Evolutionary conservation across 73 alveolate genomes (phyloP), one percentile per base, ranked within the genome.

Genomic region (Paramecium biaurelia): DNA sequence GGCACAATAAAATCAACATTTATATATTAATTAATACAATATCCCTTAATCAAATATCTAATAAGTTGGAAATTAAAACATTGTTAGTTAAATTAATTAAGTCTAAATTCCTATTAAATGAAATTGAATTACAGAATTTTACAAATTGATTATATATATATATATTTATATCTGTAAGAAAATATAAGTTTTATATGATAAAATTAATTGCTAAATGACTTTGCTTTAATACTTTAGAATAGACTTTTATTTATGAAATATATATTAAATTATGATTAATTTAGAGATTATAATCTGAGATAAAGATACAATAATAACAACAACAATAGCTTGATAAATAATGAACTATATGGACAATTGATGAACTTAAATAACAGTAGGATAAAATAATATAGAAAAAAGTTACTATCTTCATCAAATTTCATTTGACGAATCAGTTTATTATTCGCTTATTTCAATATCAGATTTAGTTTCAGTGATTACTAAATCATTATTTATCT

Each of bases 391-490:
- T 18, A 15, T 53, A 53, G 23, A 53, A 53, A 18, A n/a, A 53
- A 18, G 26, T 53, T 53, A 18, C 21, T 63, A 7, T 63, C 21
- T 6, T 63, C 84, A 63, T 30, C 84, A 63, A 32, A 32, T 20
- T 12, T 63, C 84, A 63, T 63, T 63, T 63, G 84, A 63, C 26
- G 84, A 63, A 63, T 63, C 15, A 30, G 84, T 63, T 41, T 63
- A 32, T 63, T 63, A 20, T 26, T 63, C 84, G 12, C 45, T 32
- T 23, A 30, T 26, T 30, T 63, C 84, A 26, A 23, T 63, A 63
- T 53, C 68, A 53, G 68, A 15, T 53, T 53, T n/a, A 18, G 30
- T 53, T 23, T 53, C 68, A 18, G 30, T 53, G 30, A 53, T 18
- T 20, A 53, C 68, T 53, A 32, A 63, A 30, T 63, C 84, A 41